Evolutionary conservation across 2,329 filamentous ascomycete species (phyloP).

Genomic region (Fusarium chlamydosporum): DNA sequence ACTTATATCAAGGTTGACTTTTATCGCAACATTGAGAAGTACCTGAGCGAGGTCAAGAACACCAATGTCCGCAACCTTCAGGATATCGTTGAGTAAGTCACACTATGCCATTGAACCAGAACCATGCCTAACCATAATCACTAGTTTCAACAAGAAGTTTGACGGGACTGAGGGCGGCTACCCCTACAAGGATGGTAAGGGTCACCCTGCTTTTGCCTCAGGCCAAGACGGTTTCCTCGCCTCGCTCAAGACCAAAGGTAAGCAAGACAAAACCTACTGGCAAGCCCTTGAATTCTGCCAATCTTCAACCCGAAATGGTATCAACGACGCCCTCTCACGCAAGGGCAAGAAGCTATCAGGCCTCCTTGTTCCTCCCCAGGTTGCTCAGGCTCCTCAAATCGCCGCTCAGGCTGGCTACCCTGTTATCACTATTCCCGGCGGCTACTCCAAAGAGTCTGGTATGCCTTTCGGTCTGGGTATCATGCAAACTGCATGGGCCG

Average conservation of each 20-base stretch:
- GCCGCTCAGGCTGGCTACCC: constrained; percentile 84
- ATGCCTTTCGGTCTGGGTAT: constrained; percentile 74
- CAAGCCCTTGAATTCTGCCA: constrained; percentile 75
- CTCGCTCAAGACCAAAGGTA: constrained; percentile 71
- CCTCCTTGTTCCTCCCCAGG: constrained; percentile 77
- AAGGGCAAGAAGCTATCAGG: constrained; percentile 67
- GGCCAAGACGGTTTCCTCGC: constrained; percentile 81
- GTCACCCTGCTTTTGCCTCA: constrained; percentile 72
- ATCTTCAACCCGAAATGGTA: constrained; percentile 73
- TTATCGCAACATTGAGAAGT: constrained; percentile 72
- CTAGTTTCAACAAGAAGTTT: constrained; percentile 74
- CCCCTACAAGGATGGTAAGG: constrained; percentile 64
- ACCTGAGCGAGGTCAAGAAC: constrained; percentile 74
- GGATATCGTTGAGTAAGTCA: constrained; percentile 72
- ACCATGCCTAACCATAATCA: constrained; percentile 53
- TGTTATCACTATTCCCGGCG: constrained; percentile 76
- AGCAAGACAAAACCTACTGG: constrained; percentile 75
- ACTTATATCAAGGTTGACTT: constrained; percentile 80
- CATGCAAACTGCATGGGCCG: constrained; percentile 72
- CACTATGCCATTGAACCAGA: too few relatives aligned
- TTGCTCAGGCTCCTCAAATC: constrained; percentile 76
- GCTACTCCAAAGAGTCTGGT: constrained; percentile 66
- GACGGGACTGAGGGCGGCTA: constrained; percentile 76
- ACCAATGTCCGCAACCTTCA: constrained; percentile 71
- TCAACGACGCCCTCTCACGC: constrained; percentile 74